Conservation (phyloP, 768 basidiomycete species). For the Calocera cornea region DNA sequence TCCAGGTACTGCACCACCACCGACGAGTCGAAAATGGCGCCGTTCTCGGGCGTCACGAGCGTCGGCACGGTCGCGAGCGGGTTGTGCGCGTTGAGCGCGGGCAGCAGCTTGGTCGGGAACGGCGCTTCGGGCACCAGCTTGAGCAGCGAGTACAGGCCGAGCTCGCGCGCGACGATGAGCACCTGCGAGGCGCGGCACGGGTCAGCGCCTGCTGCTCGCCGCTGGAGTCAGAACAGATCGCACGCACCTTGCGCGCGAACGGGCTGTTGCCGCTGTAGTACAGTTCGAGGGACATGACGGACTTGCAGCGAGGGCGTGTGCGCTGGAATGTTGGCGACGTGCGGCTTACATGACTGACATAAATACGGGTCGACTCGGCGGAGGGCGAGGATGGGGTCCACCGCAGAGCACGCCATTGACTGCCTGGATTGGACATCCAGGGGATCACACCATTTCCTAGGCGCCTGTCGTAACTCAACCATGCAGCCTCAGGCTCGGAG, state of each 20-base stretch:
- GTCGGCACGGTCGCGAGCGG: not conserved
- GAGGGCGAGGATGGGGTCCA: too few relatives aligned
- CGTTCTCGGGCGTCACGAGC: not conserved
- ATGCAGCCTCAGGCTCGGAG: too few relatives aligned
- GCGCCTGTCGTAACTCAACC: not conserved
- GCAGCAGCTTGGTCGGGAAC: not conserved
- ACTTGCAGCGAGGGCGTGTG: not conserved
- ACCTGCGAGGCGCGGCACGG: not conserved
- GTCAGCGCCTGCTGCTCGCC: not conserved
- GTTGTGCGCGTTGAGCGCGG: not conserved
- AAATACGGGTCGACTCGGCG: not conserved
- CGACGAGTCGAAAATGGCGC: not conserved
- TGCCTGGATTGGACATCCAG: not conserved
- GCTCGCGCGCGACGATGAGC: slow-evolving; percentile 3
- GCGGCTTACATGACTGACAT: not conserved
- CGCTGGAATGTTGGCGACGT: not conserved
- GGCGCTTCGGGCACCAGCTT: not conserved
- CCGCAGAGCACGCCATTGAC: not conserved
- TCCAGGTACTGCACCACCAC: not conserved
- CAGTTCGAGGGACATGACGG: not conserved
- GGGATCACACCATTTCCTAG: not conserved
- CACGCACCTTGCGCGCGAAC: not conserved
- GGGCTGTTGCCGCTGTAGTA: not conserved
- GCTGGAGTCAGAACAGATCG: not conserved
- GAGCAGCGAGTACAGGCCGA: not conserved